phyloP scores from a whole-genome alignment of 345 rosid genomes.

The Hibiscus mutabilis region DNA sequence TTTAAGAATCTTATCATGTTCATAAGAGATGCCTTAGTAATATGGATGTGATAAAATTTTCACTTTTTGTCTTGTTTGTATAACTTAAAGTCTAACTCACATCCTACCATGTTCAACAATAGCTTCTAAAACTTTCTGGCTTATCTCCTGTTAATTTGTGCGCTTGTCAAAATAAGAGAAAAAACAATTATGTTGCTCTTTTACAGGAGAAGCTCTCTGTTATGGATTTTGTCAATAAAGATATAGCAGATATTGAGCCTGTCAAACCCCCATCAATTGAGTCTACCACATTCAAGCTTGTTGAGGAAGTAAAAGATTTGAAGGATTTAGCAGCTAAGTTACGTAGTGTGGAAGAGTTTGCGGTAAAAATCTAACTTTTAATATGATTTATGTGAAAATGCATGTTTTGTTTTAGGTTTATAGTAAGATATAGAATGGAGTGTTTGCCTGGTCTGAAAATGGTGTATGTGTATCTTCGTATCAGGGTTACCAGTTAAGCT shows the following conservation, averaged over 20 bases:
- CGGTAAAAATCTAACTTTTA: conserved; percentile 39
- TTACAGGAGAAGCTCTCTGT: conserved; percentile 65
- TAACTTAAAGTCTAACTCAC: background rate
- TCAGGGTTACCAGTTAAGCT: no score
- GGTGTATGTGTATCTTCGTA: no score
- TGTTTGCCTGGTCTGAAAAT: no score
- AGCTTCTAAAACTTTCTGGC: conserved; percentile 1
- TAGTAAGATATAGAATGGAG: no score
- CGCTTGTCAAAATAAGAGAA: no score
- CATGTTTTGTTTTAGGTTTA: no score
- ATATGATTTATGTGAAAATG: background rate
- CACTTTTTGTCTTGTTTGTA: background rate
- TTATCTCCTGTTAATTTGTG: background rate
- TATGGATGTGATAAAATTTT: background rate
- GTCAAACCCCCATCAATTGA: conserved; percentile 43
- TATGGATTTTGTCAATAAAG: conserved; percentile 61
- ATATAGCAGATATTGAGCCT: conserved; percentile 32
- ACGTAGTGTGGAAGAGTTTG: conserved; percentile 58
- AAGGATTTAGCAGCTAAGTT: conserved; percentile 67
- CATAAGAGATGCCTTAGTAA: no score
- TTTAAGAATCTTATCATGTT: background rate
- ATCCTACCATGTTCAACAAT: background rate
- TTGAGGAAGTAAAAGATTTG: conserved; percentile 72
- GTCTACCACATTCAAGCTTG: conserved; percentile 60
- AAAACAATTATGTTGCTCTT: background rate